Base-by-base conservation (phyloP, 2,329 filamentous ascomycete genomes). In the Metarhizium robertsii region DNA sequence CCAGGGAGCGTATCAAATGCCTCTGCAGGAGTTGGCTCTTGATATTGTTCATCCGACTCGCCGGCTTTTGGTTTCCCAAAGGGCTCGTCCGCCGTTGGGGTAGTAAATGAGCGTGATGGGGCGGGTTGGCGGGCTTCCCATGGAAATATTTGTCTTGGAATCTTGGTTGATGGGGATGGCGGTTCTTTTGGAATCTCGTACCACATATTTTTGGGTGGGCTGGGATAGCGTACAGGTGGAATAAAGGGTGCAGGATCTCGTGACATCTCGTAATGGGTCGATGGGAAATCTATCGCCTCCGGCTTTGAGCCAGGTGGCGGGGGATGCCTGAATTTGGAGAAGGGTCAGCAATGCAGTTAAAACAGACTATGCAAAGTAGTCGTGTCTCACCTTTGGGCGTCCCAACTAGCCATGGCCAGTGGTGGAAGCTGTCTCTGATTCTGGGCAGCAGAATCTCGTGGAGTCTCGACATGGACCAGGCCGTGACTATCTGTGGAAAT, bases 181-280 rank as follows among this genome's bases (percentile, higher is more conserved):
- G 76, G 75, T 57, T 81, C 79, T 59, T 79, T 83, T 5, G 91
- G 91, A 40, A 95, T 80, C 63, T 92, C 77, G 67, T 94, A 96
- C 79, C 87, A 94, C 89, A 96, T 92, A 65, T 92, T 81, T 68
- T 80, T 87, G 0, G 92, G 90, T 18, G 90, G 89, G 65, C 90
- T 88, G 2, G 92, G 89, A 65, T 95, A 94, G 53, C 81, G 79
- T 57, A 75, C 71, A 18, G 92, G 92, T 36, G 92, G 82, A 54
- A 89, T 80, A 71, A 95, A 97, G 10, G 88, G 83, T 38, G 83
- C 71, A 18, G 79, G 77, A 68, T 92, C 88, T 55, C 80, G 81
- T 55, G 88, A 95, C 86, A 96, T 96, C 55, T 81, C 79, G 71
- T 97, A 97, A 55, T 84, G 84, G 55, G 84, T 82, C 50, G 79